Percentiles rank a stretch among this genome's conserved stretches.
These are phyloP conservation scores for Geosmithia flava DNA, from an alignment of 2,329 filamentous ascomycete genomes.

Conservation along the genomic window DNA sequence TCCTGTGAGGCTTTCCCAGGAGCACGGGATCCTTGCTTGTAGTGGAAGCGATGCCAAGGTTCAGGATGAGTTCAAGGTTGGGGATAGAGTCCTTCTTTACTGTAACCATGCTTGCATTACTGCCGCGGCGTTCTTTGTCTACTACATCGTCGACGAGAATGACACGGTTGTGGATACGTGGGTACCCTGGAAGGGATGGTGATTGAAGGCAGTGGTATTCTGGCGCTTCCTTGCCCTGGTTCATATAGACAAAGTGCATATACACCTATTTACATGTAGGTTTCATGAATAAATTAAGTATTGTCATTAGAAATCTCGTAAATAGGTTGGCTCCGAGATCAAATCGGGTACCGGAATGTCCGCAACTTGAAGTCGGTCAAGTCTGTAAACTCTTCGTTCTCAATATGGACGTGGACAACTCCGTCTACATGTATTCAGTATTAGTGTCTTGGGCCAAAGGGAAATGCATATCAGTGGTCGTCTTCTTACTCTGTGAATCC, in stretches of 20 bases:
- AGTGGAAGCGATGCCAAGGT: constrained; percentile 4
- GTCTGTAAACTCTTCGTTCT: constrained; percentile 3
- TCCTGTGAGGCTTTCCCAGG: constrained; percentile 21
- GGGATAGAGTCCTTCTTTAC: constrained; percentile 17
- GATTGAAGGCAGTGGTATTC: neutral
- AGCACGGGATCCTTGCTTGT: constrained; percentile 20
- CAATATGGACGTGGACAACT: neutral
- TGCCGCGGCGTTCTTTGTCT: constrained; percentile 20
- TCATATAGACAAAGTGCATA: neutral
- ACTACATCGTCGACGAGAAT: constrained; percentile 21
- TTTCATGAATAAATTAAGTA: too few relatives aligned
- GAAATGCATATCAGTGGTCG: too few relatives aligned
- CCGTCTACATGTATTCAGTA: neutral
- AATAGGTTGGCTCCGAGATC: too few relatives aligned
- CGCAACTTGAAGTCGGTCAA: constrained; percentile 3
- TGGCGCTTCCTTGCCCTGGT: too few relatives aligned
- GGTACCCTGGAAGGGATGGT: constrained; percentile 22
- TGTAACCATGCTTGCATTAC: constrained; percentile 23
- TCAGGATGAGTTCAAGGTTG: constrained; percentile 16
- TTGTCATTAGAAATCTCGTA: too few relatives aligned
- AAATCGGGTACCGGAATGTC: constrained; percentile 3
- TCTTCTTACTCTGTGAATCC: neutral
- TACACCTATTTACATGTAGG: neutral
- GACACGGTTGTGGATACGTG: constrained; percentile 19
- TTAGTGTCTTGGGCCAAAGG: too few relatives aligned